Base-by-base conservation (phyloP, 31 red algal genomes). In the Odonthalia washingtoniensis region DNA sequence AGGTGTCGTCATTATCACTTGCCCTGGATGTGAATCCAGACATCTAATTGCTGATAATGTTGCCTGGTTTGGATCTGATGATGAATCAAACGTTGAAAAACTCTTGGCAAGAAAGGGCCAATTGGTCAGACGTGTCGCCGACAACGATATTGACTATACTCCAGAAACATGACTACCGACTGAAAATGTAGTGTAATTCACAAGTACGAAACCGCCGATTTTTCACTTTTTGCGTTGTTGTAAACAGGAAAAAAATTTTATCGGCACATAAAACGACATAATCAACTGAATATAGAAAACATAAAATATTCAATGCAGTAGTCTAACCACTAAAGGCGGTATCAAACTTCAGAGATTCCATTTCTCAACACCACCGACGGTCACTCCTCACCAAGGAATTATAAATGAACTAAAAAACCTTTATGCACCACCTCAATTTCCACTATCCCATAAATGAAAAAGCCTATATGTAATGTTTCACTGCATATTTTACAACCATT, bases 1-100 rank as follows among this genome's bases (percentile, higher is more conserved):
- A 28, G 90, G 90, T 31, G 90, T 93, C 6, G 90, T 93, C 27
- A 78, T 93, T 41, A 64, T 87, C 12, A 80, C 46, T 12, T 93
- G 90, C 52, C 83, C 77, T 26, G 75, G 82, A 0, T 93, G 90
- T 67, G 74, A 87, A 16, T 74, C 82, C 5, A 82, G 77, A 28
- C 90, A 93, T 40, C 30, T 93, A 1, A 77, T 93, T 41, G 90
- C 90, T 26, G 90, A 93, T 75, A 85, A 87, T 75, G 77, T 93
- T 49, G 90, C 83, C 36, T 93, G 90, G 90, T 93, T 93, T 62
- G 90, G 90, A 0, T 61, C 76, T 30, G n/a, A n/a, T n/a, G 74
- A 63, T 3, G 90, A 93, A 49, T 74, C 52, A 39, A 87, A 93
- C 31, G 75, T 93, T 35, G 90, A 93, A 30, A 67, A 75, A 39